phyloP scores from a whole-genome alignment of 305 asterid genomes.

The Solanum chacoense region DNA sequence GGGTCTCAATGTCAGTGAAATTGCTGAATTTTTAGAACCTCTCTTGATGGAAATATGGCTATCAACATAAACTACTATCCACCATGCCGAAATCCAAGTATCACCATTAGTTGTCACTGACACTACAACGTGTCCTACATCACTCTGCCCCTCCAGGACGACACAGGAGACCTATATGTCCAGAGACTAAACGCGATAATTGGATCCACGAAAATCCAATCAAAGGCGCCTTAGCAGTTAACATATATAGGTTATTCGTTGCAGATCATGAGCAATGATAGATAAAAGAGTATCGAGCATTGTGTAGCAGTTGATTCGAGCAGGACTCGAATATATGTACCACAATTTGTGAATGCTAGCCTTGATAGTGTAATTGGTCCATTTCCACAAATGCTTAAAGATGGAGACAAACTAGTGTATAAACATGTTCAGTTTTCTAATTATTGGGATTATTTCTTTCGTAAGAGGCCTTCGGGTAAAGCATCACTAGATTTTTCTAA shows the following conservation, averaged over 20 bases:
- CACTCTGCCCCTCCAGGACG: too few species aligned
- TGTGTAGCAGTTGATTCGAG: too few species aligned
- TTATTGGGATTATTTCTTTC: background rate
- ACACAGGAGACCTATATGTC: too few species aligned
- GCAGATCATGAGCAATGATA: too few species aligned
- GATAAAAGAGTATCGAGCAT: too few species aligned
- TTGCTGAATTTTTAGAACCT: background rate
- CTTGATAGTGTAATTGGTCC: too few species aligned
- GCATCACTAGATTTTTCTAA: background rate
- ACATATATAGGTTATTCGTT: too few species aligned
- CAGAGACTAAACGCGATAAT: too few species aligned
- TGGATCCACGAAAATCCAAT: too few species aligned
- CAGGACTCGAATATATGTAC: too few species aligned
- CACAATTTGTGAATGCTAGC: too few species aligned
- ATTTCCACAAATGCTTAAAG: background rate
- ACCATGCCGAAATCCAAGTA: background rate
- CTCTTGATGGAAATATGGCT: background rate
- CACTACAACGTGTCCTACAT: background rate
- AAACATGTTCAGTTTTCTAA: background rate
- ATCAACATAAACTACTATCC: slow-evolving; percentile 7
- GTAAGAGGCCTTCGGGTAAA: background rate
- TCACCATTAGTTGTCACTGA: background rate
- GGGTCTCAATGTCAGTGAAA: background rate
- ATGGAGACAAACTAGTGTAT: background rate
- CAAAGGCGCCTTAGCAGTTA: too few species aligned